Evolutionary conservation across 345 rosid genomes (phyloP).

Genomic region (Salix purpurea): DNA sequence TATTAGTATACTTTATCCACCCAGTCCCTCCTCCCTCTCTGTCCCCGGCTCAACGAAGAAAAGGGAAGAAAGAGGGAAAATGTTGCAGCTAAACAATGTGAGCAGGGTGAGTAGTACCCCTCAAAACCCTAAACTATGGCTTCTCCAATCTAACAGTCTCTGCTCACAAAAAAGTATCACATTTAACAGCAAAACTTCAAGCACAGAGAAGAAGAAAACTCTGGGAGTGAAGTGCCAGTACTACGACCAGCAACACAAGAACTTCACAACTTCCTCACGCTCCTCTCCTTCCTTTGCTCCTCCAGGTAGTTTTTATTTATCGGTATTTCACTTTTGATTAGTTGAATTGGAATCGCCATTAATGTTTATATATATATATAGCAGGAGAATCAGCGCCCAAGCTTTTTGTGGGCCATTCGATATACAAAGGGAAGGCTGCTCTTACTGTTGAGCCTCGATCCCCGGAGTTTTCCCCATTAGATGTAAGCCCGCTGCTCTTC

Average conservation of each 20-base stretch:
- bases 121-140: conserved; percentile 33
- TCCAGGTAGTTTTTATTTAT: conserved; percentile 15
- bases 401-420: conserved; percentile 72
- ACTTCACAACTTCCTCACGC: conserved; percentile 14
- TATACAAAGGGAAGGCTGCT: conserved; percentile 96
- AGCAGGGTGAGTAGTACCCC: conserved; percentile 1
- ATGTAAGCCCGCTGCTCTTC: conserved; percentile 29
- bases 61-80: neutral
- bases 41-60: neutral
- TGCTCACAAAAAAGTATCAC: conserved; percentile 3
- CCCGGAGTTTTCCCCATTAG: conserved; percentile 71
- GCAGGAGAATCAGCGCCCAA: conserved; percentile 47
- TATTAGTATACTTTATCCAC: too few relatives aligned
- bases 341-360: neutral
- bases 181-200: neutral
- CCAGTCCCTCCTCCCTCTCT: neutral
- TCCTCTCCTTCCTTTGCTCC: conserved; percentile 22
- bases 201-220: conserved; percentile 4
- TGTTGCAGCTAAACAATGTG: conserved; percentile 33
- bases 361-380: neutral
- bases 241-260: conserved; percentile 35
- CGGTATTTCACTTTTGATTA: neutral
- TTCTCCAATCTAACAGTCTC: conserved; percentile 10
- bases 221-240: conserved; percentile 53
- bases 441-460: conserved; percentile 75